Evolutionary conservation across 495 filamentous ascomycete species (phyloP).

Genomic region (Aspergillus hancockii): DNA sequence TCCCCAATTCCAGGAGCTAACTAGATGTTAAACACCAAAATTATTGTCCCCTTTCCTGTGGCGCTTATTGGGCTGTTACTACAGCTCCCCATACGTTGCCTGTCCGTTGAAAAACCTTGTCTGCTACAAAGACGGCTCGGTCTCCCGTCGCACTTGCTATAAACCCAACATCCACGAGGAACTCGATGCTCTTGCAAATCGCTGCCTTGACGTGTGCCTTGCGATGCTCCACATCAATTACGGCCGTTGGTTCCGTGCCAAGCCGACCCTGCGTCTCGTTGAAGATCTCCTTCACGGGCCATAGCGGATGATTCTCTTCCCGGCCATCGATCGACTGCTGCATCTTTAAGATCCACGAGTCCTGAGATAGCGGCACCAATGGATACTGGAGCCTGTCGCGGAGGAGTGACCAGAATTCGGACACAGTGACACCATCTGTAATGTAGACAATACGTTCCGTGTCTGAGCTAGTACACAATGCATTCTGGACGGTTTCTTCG

Average conservation of each 20-base stretch:
- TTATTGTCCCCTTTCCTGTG: no score
- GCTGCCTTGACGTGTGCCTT: slow-evolving; percentile 21
- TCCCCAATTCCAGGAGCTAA: no score
- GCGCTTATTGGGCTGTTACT: no score
- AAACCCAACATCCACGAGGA: slow-evolving; percentile 25
- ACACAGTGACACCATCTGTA: slow-evolving; percentile 23
- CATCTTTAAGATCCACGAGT: slow-evolving; percentile 21
- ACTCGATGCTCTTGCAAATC: slow-evolving; percentile 25
- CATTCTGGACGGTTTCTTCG: slow-evolving; percentile 14
- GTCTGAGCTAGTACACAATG: slow-evolving; percentile 12
- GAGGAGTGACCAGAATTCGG: slow-evolving; percentile 27
- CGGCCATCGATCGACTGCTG: slow-evolving; percentile 15
- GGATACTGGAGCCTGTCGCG: slow-evolving; percentile 19
- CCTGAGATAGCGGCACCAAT: slow-evolving; percentile 15
- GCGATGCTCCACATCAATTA: slow-evolving; percentile 16
- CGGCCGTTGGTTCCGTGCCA: slow-evolving; percentile 16
- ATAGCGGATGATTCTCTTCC: slow-evolving; percentile 26
- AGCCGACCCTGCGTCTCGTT: slow-evolving; percentile 26
- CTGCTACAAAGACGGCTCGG: slow-evolving; percentile 20
- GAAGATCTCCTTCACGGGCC: slow-evolving; percentile 30
- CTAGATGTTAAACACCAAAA: no score
- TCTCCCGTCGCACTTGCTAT: slow-evolving; percentile 22
- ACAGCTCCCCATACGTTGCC: slow-evolving; percentile 19
- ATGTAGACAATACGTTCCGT: slow-evolving; percentile 21
- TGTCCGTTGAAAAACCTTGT: slow-evolving; percentile 20